Evolutionary conservation across 345 rosid species (phyloP).

Genomic region (Bruguiera parviflora): DNA sequence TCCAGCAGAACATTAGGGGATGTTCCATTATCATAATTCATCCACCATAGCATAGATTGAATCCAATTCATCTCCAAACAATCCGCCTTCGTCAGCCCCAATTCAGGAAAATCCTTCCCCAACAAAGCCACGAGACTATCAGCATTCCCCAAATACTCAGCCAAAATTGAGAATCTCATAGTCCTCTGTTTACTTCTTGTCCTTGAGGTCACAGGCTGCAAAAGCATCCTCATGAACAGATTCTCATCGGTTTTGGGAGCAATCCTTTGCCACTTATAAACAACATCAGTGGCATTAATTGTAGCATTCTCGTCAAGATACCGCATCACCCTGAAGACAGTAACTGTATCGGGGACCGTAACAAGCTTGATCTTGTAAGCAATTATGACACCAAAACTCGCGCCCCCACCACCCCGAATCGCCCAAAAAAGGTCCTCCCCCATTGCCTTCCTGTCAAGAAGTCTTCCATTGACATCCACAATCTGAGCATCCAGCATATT

Average conservation of each 20-base stretch:
- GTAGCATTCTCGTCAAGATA: conserved; percentile 15
- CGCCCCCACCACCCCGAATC: conserved; percentile 58
- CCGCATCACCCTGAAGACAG: conserved; percentile 44
- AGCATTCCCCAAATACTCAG: conserved; percentile 21
- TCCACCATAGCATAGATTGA: conserved; percentile 39
- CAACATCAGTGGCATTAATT: conserved; percentile 23
- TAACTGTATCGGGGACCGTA: conserved; percentile 43
- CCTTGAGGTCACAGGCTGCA: conserved; percentile 46
- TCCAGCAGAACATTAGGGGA: conserved; percentile 43
- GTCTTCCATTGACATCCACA: conserved; percentile 46
- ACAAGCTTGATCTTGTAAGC: conserved; percentile 52
- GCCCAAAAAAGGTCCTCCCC: conserved; percentile 70
- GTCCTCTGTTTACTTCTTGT: conserved; percentile 21
- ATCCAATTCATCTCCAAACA: conserved; percentile 56
- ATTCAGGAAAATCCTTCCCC: conserved; percentile 38
- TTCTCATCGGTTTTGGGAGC: conserved; percentile 44
- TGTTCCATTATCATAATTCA: conserved; percentile 16
- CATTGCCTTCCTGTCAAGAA: conserved; percentile 47
- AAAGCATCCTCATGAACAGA: conserved; percentile 63
- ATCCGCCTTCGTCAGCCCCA: conserved; percentile 43
- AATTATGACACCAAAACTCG: conserved; percentile 50
- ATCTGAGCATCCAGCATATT: conserved; percentile 50
- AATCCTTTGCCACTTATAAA: conserved; percentile 43
- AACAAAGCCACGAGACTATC: conserved; percentile 16
- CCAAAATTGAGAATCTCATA: conserved; percentile 6